Base-by-base conservation (phyloP, 148 eudicot genomes). In the Nyssa sinensis region DNA sequence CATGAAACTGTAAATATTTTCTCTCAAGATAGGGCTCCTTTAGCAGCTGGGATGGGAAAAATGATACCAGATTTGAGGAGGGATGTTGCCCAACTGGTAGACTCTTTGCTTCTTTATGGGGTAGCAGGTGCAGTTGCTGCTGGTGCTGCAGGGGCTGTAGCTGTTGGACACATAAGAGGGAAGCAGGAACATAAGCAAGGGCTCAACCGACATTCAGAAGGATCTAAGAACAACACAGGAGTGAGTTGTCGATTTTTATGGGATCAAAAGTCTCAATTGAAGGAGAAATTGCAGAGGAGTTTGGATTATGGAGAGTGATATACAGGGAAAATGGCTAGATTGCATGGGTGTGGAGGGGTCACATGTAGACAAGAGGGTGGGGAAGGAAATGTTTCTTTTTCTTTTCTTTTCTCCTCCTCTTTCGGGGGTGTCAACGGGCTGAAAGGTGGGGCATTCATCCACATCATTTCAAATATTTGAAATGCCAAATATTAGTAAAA, bases 291-390 rank as follows among this genome's bases (percentile, higher is more conserved):
- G 96, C 97, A 0, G 98, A 95, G 67, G 92, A 92, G 76, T 95
- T 95, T 78, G 97, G 98, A 47, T 72, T 95, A 58, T 95, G 97
- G 97, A 80, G 98, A 78, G 92, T 95, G 10, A 87, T 92, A 72
- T 95, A 95, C 69, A 78, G 85, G 78, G 97, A 88, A 69, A 86
- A 75, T 57, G 98, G 98, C 28, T 92, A 85, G 78, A 89, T 95
- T 80, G 96, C 97, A 25, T 95, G 98, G 98, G 73, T 95, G 51
- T 95, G 98, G 65, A 82, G 91, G 67, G 77, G 94, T 80, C 97
- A 92, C 75, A 69, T 89, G 81, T 78, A 86, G 80, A 68, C 92
- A 57, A 71, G 98, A 23, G 3, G 64, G 23, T n/a, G n/a, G n/a
- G n/a, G n/a, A n/a, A n/a, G n/a, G n/a, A n/a, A n/a, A n/a, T n/a